Evolutionary conservation across 2,329 filamentous ascomycete genomes (phyloP).

Genomic region (Talaromyces sp.): DNA sequence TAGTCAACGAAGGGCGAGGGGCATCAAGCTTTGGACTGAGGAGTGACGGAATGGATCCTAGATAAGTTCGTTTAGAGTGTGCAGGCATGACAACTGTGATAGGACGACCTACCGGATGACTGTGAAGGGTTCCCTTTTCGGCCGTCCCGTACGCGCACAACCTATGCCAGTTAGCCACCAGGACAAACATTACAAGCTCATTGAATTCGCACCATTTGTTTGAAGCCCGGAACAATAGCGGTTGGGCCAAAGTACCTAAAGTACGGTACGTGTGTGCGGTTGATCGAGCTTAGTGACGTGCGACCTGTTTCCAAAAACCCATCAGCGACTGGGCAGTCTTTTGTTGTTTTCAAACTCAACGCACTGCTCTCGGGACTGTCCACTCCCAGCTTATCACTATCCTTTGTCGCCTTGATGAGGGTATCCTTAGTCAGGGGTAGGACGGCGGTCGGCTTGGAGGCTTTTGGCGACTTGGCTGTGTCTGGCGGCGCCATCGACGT

Average conservation of each 20-base stretch:
- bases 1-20: constrained; percentile 14
- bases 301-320: constrained; percentile 20
- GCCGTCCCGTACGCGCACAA: constrained; percentile 54
- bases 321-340: neutral
- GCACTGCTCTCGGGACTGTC: constrained; percentile 35
- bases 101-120: constrained; percentile 29
- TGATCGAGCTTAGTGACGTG: constrained; percentile 32
- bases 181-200: neutral
- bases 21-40: constrained; percentile 27
- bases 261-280: constrained; percentile 62
- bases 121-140: constrained; percentile 35
- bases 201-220: constrained; percentile 70
- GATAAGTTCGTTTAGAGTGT: neutral
- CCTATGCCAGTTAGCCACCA: constrained; percentile 34
- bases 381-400: constrained; percentile 16
- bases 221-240: constrained; percentile 85
- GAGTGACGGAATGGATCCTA: constrained; percentile 33
- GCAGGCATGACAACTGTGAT: neutral
- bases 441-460: constrained; percentile 10
- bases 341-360: constrained; percentile 11
- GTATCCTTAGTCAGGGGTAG: constrained; percentile 12
- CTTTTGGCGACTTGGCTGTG: constrained; percentile 15
- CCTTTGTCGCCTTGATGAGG: constrained; percentile 9
- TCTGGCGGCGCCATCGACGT: constrained; percentile 14
- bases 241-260: constrained; percentile 89